These are phyloP conservation scores for Protea cynaroides DNA, from an alignment of 164 flowering plant genomes.

Conservation along the genomic window DNA sequence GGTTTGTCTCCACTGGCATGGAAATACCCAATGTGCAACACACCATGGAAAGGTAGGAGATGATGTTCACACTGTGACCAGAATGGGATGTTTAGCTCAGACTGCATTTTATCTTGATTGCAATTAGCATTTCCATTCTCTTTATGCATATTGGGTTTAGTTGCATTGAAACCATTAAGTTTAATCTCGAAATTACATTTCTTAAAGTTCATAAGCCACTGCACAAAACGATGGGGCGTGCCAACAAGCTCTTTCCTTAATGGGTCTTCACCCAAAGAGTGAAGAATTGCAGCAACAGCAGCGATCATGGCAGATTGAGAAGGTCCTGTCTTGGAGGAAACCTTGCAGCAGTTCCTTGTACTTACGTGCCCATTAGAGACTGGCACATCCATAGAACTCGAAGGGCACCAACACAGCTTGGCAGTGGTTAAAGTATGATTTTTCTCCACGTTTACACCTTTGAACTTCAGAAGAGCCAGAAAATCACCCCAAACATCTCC, in stretches of 20 bases:
- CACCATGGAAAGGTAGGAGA: slow-evolving; percentile 90
- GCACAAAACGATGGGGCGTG: slow-evolving; percentile 72
- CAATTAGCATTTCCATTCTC: slow-evolving; percentile 10
- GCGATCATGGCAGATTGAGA: slow-evolving; percentile 39
- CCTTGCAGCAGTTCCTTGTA: slow-evolving; percentile 14
- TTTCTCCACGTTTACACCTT: slow-evolving; percentile 40
- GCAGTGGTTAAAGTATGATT: slow-evolving; percentile 6
- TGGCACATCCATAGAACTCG: slow-evolving; percentile 19
- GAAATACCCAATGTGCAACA: slow-evolving; percentile 79
- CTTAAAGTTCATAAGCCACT: slow-evolving; percentile 81
- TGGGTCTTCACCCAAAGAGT: slow-evolving; percentile 80
- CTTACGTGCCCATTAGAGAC: slow-evolving; percentile 21
- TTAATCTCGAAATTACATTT: slow-evolving; percentile 51
- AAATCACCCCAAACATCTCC: slow-evolving; percentile 72
- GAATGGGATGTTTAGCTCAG: slow-evolving; percentile 64
- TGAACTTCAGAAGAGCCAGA: slow-evolving; percentile 53
- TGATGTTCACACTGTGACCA: slow-evolving; percentile 99
- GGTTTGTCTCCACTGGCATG: slow-evolving; percentile 26
- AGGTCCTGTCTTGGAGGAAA: slow-evolving; percentile 23
- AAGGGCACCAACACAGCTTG: slow-evolving; percentile 66
- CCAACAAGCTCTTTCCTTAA: slow-evolving; percentile 63
- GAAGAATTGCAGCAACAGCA: slow-evolving; percentile 63
- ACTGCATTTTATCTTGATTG: slow-evolving; percentile 24
- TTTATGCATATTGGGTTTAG: slow-evolving; percentile 13
- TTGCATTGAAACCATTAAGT: slow-evolving; percentile 34